Evolutionary conservation across 2,329 filamentous ascomycete genomes (phyloP).

Genomic region (Aspergillus ochraceus): DNA sequence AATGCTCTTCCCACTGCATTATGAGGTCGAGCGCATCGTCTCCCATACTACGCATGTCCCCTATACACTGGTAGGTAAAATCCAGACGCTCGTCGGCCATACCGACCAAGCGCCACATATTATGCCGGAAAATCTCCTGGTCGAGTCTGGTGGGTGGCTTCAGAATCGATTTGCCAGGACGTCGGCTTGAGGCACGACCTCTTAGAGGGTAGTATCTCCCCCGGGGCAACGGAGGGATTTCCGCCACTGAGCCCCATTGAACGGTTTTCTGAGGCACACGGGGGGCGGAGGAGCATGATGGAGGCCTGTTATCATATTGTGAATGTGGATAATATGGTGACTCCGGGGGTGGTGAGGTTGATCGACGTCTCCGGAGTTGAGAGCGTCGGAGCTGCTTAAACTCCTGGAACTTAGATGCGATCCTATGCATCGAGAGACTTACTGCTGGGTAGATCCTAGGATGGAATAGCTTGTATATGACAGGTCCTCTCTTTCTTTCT

Average conservation of each 20-base stretch:
- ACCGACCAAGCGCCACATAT: conserved; percentile 11
- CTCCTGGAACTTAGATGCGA: not conserved
- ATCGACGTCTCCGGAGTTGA: not conserved
- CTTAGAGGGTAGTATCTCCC: not conserved
- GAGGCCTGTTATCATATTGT: not conserved
- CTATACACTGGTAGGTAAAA: conserved; percentile 6
- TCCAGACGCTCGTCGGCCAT: conserved; percentile 6
- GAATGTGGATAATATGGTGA: not conserved
- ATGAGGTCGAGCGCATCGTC: conserved; percentile 9
- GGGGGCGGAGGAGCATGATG: not conserved
- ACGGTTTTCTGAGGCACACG: not conserved
- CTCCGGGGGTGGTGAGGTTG: not conserved
- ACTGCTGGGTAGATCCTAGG: not conserved
- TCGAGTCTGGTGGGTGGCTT: conserved; percentile 16
- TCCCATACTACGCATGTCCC: not conserved
- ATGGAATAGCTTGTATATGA: not conserved
- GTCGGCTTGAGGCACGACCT: not conserved
- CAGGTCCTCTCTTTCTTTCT: not conserved
- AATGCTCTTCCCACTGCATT: conserved; percentile 4
- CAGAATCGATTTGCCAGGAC: conserved; percentile 8
- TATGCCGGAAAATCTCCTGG: conserved; percentile 12
- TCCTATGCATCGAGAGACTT: not conserved
- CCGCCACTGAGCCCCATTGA: conserved; percentile 5
- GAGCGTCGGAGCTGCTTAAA: not conserved
- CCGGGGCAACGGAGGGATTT: not conserved